These are phyloP conservation scores for Polygonum maritimum DNA, from an alignment of 148 eudicot species.

Conservation along the genomic window DNA sequence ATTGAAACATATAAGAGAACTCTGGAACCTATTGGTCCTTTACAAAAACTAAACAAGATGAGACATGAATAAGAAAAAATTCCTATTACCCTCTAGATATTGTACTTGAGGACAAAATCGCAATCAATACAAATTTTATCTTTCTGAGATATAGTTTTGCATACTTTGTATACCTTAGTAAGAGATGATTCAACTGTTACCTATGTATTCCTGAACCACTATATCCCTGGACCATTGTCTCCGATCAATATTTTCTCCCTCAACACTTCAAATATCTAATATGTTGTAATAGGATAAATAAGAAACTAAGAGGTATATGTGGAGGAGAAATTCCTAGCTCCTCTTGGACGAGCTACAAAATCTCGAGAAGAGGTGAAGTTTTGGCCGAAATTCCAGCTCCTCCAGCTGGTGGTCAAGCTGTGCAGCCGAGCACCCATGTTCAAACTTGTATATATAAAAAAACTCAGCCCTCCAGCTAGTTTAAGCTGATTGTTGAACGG, in stretches of 20 bases:
- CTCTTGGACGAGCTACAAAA: no score
- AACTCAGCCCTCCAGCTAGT: no score
- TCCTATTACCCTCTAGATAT: neutral
- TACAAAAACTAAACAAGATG: neutral
- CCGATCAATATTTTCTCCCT: neutral
- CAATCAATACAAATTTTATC: neutral
- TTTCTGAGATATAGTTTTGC: neutral
- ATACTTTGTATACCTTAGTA: neutral
- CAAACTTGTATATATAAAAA: no score
- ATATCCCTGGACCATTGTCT: neutral
- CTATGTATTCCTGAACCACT: neutral
- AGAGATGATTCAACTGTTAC: neutral
- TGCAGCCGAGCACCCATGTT: no score
- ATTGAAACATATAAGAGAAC: neutral
- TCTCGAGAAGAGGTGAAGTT: no score
- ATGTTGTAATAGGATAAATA: neutral
- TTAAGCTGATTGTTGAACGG: no score
- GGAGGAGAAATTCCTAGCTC: no score
- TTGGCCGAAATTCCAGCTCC: no score
- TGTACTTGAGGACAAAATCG: neutral
- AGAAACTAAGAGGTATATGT: neutral
- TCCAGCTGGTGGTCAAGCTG: no score
- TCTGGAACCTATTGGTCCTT: neutral
- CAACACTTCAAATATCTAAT: neutral
- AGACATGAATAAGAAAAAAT: neutral